phyloP scores from a whole-genome alignment of 129 eudicot genomes.

The Erigeron canadensis region DNA sequence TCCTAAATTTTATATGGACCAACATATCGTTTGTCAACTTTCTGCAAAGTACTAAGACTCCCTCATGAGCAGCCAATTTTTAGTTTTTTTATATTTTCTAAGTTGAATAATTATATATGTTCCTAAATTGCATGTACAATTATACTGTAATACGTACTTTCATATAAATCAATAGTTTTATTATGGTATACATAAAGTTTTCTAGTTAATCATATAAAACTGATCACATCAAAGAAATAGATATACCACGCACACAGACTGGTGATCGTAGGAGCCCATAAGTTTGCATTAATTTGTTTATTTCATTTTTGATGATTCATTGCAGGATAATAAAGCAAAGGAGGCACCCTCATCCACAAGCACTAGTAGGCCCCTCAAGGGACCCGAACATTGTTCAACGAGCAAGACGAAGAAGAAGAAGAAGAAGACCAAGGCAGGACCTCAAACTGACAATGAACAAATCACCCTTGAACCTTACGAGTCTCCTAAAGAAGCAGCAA shows the following conservation, averaged over 20 bases:
- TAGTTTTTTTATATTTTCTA: too few relatives aligned
- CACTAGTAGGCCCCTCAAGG: constrained; percentile 38
- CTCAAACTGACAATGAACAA: constrained; percentile 1
- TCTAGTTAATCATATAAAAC: too few relatives aligned
- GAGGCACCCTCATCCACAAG: constrained; percentile 25
- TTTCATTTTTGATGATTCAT: constrained; percentile 10
- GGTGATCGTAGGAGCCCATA: neutral
- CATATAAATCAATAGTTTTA: too few relatives aligned
- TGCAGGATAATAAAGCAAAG: constrained; percentile 33
- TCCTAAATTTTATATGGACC: too few relatives aligned
- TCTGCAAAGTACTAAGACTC: too few relatives aligned
- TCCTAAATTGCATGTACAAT: too few relatives aligned
- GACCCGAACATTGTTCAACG: constrained; percentile 36
- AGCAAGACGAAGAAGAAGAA: constrained; percentile 11
- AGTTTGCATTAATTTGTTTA: neutral
- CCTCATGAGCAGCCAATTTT: too few relatives aligned
- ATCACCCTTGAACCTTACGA: constrained; percentile 3
- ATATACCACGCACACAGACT: neutral
- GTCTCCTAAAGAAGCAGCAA: constrained; percentile 39
- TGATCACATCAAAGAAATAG: too few relatives aligned
- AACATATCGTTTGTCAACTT: too few relatives aligned
- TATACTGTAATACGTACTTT: too few relatives aligned
- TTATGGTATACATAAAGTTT: too few relatives aligned
- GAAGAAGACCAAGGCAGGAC: constrained; percentile 32
- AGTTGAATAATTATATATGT: too few relatives aligned